Conservation (phyloP, 176 grass and related monocot genomes). For the Oryza rufipogon region DNA sequence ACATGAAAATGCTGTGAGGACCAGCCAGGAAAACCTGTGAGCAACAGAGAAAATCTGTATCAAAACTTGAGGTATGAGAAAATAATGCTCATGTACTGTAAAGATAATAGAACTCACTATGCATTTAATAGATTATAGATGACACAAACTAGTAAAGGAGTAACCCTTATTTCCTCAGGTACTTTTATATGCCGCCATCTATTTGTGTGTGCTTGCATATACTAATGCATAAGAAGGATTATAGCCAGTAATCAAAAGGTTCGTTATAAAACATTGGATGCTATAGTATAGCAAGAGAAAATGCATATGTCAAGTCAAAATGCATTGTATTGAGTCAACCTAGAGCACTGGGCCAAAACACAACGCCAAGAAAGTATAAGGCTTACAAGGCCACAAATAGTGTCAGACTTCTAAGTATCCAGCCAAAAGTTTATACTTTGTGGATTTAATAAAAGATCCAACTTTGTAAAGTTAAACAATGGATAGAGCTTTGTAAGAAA, state of each 20-base stretch:
- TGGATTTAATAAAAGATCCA: not conserved
- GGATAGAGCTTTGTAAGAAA: not conserved
- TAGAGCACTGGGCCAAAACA: not conserved
- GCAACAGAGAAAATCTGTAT: not conserved
- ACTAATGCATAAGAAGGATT: not conserved
- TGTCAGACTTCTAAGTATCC: not conserved
- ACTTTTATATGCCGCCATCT: not conserved
- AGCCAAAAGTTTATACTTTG: not conserved
- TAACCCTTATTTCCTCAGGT: not conserved
- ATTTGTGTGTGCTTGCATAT: not conserved
- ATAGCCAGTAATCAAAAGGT: not conserved
- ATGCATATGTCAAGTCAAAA: not conserved
- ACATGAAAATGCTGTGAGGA: slow-evolving; percentile 31
- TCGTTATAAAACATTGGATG: not conserved
- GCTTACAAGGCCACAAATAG: not conserved
- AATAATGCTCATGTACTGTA: not conserved
- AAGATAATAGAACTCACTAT: not conserved
- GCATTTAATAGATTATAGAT: not conserved
- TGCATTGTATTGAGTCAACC: not conserved
- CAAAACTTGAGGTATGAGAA: not conserved
- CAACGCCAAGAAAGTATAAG: not conserved
- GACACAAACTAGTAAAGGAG: not conserved
- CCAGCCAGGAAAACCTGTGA: slow-evolving; percentile 46
- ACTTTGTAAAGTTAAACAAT: not conserved
- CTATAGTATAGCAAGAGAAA: not conserved